Conservation (phyloP, 176 grass and related monocot species). For the Zoysia pacifica region DNA sequence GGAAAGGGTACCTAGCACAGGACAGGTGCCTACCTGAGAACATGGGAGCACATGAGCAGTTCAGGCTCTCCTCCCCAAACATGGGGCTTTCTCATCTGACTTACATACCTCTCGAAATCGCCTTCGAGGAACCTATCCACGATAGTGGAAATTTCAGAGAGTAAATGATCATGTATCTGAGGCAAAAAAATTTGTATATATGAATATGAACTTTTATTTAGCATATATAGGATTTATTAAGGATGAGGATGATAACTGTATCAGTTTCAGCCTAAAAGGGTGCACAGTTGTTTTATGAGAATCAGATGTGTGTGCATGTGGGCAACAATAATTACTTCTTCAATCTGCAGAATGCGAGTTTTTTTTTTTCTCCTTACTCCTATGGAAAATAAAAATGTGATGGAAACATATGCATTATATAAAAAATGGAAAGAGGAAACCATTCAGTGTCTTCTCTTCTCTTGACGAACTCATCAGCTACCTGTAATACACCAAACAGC, state of each 20-base stretch:
- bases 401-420: background rate
- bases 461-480: conserved; percentile 90
- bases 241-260: background rate
- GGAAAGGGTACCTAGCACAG: background rate
- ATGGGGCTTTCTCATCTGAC: conserved; percentile 81
- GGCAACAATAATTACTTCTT: background rate
- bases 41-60: conserved; percentile 92
- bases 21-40: conserved; percentile 60
- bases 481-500: conserved; percentile 47
- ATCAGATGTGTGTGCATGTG: background rate
- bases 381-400: background rate
- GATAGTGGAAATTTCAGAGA: too few relatives aligned
- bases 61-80: conserved; percentile 96
- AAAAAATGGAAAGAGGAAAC: conserved; percentile 39
- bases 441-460: conserved; percentile 87
- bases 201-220: too few relatives aligned
- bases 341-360: conserved; percentile 10
- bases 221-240: background rate
- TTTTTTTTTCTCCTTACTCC: background rate
- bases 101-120: conserved; percentile 89
- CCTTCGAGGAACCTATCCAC: conserved; percentile 80
- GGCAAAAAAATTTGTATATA: too few relatives aligned
- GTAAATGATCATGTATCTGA: too few relatives aligned
- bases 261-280: background rate
- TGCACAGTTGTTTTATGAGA: background rate